Percentiles rank a stretch among this genome's conserved stretches.
These are phyloP conservation scores for Balansia obtecta DNA, from an alignment of 2,329 filamentous ascomycete genomes.

Conservation along the genomic window DNA sequence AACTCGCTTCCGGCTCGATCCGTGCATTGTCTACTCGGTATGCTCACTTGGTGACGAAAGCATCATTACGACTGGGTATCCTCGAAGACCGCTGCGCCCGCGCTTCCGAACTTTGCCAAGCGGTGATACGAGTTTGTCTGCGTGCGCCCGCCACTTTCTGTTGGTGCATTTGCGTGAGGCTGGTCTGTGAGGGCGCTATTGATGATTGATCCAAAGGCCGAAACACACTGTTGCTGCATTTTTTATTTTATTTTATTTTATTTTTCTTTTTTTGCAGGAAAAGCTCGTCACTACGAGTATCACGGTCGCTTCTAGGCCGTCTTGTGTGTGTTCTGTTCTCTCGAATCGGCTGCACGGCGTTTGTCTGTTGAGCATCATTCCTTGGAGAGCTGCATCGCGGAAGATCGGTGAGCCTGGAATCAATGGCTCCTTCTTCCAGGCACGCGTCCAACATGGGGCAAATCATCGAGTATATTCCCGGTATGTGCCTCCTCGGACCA, in stretches of 20 bases:
- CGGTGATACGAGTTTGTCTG: no score
- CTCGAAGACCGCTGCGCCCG: not conserved
- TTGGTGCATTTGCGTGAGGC: not conserved
- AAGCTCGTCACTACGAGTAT: not conserved
- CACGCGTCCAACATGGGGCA: constrained; percentile 58
- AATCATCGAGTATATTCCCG: constrained; percentile 92
- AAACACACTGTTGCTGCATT: not conserved
- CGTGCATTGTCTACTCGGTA: not conserved
- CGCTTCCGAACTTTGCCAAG: no score
- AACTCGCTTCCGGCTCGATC: not conserved
- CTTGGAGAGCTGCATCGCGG: not conserved
- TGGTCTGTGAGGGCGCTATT: not conserved
- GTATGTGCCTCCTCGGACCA: constrained; percentile 36
- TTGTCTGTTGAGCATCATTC: not conserved
- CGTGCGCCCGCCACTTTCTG: no score
- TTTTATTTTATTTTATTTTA: no score
- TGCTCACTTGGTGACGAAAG: not conserved
- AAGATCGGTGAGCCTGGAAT: constrained; percentile 14
- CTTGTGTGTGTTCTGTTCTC: no score
- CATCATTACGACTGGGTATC: not conserved
- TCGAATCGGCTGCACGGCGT: not conserved
- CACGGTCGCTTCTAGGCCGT: not conserved
- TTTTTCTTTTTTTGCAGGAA: no score
- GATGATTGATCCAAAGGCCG: not conserved
- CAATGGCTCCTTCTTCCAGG: constrained; percentile 39